Evolutionary conservation across 805 yeast genomes (phyloP).

Genomic region (Myxozyma geophila): DNA sequence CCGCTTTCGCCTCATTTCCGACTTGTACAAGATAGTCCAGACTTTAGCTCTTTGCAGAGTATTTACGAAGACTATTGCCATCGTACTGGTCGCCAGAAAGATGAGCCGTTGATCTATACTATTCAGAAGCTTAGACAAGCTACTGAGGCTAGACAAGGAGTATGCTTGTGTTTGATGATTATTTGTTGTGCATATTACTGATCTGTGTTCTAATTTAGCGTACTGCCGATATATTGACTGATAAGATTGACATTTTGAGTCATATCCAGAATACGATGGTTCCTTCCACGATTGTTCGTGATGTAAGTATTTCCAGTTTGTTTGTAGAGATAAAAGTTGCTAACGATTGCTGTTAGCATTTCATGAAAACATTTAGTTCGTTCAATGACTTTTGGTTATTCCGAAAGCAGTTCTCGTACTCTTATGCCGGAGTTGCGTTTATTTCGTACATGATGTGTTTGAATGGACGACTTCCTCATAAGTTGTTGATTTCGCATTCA

Average conservation of each 20-base stretch:
- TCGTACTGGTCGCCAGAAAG: slow-evolving; percentile 71
- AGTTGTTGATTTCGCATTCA: slow-evolving; percentile 76
- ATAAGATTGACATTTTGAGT: slow-evolving; percentile 86
- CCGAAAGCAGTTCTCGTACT: slow-evolving; percentile 92
- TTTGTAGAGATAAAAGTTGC: neutral
- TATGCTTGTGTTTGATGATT: slow-evolving; percentile 6
- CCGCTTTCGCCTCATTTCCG: slow-evolving; percentile 95
- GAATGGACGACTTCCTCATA: slow-evolving; percentile 90
- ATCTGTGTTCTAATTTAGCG: neutral
- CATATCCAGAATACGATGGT: slow-evolving; percentile 87
- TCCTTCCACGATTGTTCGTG: slow-evolving; percentile 80
- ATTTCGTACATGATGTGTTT: slow-evolving; percentile 94
- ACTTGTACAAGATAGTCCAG: slow-evolving; percentile 78
- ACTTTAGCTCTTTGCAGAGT: slow-evolving; percentile 75
- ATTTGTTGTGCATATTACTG: neutral
- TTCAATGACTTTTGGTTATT: slow-evolving; percentile 97
- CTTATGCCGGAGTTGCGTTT: slow-evolving; percentile 90
- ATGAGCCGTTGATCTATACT: slow-evolving; percentile 86
- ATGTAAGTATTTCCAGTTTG: slow-evolving; percentile 41
- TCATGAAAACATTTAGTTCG: slow-evolving; percentile 66
- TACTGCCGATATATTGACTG: slow-evolving; percentile 53
- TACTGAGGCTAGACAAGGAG: slow-evolving; percentile 73
- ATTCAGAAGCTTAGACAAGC: slow-evolving; percentile 88
- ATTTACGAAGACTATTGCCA: slow-evolving; percentile 88
- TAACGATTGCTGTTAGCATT: slow-evolving; percentile 50